These are phyloP conservation scores for Casaregolazyma suthepensis DNA, from an alignment of 1,139 yeast genomes.

Conservation along the genomic window DNA sequence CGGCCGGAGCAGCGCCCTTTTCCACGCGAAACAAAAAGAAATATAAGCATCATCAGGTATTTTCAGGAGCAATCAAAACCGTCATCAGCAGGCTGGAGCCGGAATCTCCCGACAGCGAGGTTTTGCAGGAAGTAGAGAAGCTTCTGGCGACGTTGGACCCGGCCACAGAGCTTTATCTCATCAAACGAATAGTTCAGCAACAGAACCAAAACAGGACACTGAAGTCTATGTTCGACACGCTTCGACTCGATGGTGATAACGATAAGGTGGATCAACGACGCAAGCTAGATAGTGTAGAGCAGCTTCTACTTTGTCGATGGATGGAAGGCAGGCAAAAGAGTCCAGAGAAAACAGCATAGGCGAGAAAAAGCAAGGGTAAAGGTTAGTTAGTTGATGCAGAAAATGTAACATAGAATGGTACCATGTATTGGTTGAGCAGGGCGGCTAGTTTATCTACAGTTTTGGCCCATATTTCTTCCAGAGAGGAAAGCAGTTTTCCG, in stretches of 20 bases:
- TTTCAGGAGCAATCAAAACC: slow-evolving; percentile 16
- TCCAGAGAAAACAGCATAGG: slow-evolving; percentile 11
- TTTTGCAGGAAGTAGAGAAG: slow-evolving; percentile 12
- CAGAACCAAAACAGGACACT: slow-evolving; percentile 12
- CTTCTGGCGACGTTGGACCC: slow-evolving; percentile 13
- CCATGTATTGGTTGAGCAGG: neutral
- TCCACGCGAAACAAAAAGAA: slow-evolving; percentile 9
- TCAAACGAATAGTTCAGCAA: slow-evolving; percentile 20
- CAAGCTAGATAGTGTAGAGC: slow-evolving; percentile 46
- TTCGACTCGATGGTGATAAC: slow-evolving; percentile 1
- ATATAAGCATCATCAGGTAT: slow-evolving; percentile 10
- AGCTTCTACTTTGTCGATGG: slow-evolving; percentile 43
- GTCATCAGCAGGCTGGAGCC: slow-evolving; percentile 18
- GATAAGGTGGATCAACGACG: slow-evolving; percentile 13
- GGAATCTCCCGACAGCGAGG: slow-evolving; percentile 13
- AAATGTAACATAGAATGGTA: neutral
- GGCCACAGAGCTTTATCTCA: slow-evolving; percentile 21
- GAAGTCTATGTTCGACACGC: slow-evolving; percentile 8
- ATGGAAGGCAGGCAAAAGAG: slow-evolving; percentile 29
- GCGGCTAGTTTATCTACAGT: neutral
- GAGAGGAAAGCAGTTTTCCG: slow-evolving; percentile 64
- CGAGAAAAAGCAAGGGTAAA: neutral
- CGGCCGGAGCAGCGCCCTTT: slow-evolving; percentile 1
- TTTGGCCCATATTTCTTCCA: slow-evolving; percentile 46
- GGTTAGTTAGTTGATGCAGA: neutral